A percentile compares a stretch with the other conserved stretches of the same genome.
These are phyloP conservation scores for Yamadazyma epiphylla DNA, from an alignment of 1,139 yeast genomes.

Conservation along the genomic window DNA sequence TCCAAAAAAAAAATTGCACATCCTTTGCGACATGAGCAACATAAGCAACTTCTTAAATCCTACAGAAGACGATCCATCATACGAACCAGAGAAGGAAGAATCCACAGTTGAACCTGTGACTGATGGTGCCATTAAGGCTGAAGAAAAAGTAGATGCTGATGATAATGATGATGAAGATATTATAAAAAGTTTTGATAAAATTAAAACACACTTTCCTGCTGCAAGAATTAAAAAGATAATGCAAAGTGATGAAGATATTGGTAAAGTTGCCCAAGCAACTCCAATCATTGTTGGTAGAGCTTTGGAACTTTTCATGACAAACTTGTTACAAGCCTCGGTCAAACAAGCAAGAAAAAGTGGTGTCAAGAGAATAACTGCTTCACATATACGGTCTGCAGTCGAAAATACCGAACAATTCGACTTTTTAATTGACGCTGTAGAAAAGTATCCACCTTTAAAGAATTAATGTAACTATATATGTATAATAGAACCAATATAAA, in stretches of 20 bases:
- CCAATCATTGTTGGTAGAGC: slow-evolving; percentile 97
- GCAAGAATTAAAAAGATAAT: slow-evolving; percentile 93
- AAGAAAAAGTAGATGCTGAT: slow-evolving; percentile 1
- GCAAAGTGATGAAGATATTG: slow-evolving; percentile 98
- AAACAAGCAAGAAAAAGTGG: slow-evolving; percentile 74
- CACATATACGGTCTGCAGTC: slow-evolving; percentile 81
- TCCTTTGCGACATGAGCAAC: not conserved
- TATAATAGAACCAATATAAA: not conserved
- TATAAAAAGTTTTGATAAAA: slow-evolving; percentile 40
- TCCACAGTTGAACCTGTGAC: slow-evolving; percentile 2
- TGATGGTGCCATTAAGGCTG: slow-evolving; percentile 1
- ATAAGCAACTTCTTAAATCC: not conserved
- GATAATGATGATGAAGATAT: slow-evolving; percentile 14
- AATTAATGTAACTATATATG: slow-evolving; percentile 10
- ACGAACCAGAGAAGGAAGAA: not conserved
- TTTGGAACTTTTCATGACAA: slow-evolving; percentile 84
- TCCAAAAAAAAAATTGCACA: too few relatives aligned
- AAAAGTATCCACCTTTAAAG: slow-evolving; percentile 50
- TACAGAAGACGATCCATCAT: not conserved
- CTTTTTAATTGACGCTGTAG: slow-evolving; percentile 73
- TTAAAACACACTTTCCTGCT: slow-evolving; percentile 94
- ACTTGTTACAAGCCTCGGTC: slow-evolving; percentile 81
- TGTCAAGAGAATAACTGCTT: slow-evolving; percentile 77
- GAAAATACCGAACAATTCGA: slow-evolving; percentile 87
- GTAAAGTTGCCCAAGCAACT: slow-evolving; percentile 97